phyloP scores from a whole-genome alignment of 1,284 basidiomycete genomes.

The Cystodermella granulosa region DNA sequence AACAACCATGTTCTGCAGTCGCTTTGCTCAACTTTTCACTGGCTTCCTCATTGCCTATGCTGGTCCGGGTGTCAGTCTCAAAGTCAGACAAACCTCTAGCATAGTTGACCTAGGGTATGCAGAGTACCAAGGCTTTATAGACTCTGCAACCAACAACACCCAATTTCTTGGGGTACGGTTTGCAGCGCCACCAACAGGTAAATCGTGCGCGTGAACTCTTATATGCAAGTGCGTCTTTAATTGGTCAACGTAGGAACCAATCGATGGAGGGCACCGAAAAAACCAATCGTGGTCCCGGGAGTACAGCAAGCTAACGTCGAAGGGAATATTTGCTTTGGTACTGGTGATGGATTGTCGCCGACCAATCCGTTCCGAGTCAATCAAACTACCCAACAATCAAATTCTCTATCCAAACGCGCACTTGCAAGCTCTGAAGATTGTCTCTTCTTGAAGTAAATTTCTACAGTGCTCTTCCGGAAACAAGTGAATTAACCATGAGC shows the following conservation, averaged over 20 bases:
- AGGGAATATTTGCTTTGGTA: slow-evolving; percentile 29
- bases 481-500: no score
- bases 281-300: slow-evolving; percentile 26
- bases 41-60: no score
- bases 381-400: slow-evolving; percentile 1
- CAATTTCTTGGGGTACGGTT: slow-evolving; percentile 42
- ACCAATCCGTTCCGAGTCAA: slow-evolving; percentile 21
- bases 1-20: no score
- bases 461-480: not conserved
- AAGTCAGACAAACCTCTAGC: no score
- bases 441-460: slow-evolving; percentile 39
- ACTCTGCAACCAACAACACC: slow-evolving; percentile 32
- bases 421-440: slow-evolving; percentile 36
- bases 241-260: slow-evolving; percentile 18
- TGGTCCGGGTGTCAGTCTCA: no score
- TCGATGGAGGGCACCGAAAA: slow-evolving; percentile 34
- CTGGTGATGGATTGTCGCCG: slow-evolving; percentile 16
- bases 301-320: slow-evolving; percentile 32
- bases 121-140: slow-evolving; percentile 33
- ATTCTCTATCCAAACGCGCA: slow-evolving; percentile 5
- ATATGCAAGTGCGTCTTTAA: no score
- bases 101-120: slow-evolving; percentile 42
- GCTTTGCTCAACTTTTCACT: no score
- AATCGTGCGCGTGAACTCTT: no score
- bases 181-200: slow-evolving; percentile 40